Evolutionary conservation across 768 basidiomycete genomes (phyloP), one percentile per base, ranked within the genome.

Genomic region (Russula griseocarnosa): DNA sequence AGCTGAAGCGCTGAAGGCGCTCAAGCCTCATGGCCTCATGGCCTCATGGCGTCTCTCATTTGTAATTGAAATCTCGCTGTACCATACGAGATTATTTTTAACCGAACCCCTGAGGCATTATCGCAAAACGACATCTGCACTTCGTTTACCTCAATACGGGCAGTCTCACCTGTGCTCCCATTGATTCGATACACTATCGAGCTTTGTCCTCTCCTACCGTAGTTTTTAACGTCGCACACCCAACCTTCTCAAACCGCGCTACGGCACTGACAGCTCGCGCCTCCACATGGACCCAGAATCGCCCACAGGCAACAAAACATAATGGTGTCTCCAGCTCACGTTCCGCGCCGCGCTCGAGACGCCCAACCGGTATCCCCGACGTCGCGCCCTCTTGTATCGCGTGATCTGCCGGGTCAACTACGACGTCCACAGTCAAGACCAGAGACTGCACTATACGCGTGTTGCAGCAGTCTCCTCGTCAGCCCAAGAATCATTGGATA

Each of bases 251-350:
- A 28, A 59, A 49, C 24, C 64, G 62, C 8, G 52, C 58, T 11
- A 63, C 32, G 1, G 53, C n/a, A 11, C 60, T 74, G 13, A 76
- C 47, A 47, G 73, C 66, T 47, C 71, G 70, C 30, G 74, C 76
- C 61, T 78, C 78, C 5, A 75, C 77, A 0, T 71, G 69, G 22
- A 84, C 69, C 60, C 79, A 78, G 64, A 90, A 94, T 57, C 77
- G 74, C 10, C 92, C 92, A 51, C 78, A 77, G 14, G 88, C 80
- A 22, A 94, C 80, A 74, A 95, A 92, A 69, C 87, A 89, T 14
- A 94, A 65, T 1, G 85, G 80, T 1, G 82, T 76, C 51, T 85
- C 80, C 5, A 86, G 69, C 40, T 80, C 77, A 38, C 76, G 75
- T 16, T 80, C 78, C 65, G 82, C 81, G 1, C 85, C 87, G 24